Percentiles rank a stretch among this genome's conserved stretches.
Evolutionary conservation across 23 red algal species (phyloP).

Genomic region (Chondrus crispus): DNA sequence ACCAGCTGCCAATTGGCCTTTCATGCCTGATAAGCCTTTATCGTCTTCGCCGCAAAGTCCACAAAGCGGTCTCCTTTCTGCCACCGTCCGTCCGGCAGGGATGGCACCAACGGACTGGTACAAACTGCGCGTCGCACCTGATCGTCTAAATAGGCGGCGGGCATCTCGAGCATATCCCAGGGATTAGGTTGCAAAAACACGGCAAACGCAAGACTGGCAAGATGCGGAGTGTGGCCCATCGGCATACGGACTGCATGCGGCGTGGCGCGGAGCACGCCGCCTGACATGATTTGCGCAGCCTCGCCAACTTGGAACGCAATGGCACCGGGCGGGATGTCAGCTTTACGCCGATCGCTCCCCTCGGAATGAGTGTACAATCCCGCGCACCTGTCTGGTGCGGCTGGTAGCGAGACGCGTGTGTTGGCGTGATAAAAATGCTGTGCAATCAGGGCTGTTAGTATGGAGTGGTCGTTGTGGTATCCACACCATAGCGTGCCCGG

Average conservation of each 20-base stretch:
- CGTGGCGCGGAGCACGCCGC: constrained; percentile 55
- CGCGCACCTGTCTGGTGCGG: not conserved
- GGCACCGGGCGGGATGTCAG: constrained; percentile 11
- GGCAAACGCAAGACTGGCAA: constrained; percentile 37
- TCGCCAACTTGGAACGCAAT: constrained; percentile 71
- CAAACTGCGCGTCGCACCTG: not conserved
- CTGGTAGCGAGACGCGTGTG: not conserved
- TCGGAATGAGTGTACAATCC: constrained; percentile 14
- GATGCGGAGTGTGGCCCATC: not conserved
- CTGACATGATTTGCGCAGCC: constrained; percentile 36
- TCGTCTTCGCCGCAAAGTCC: constrained; percentile 23
- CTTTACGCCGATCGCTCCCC: not conserved
- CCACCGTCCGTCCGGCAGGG: constrained; percentile 32
- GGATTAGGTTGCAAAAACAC: constrained; percentile 57
- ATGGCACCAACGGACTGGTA: constrained; percentile 6
- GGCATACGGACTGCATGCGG: constrained; percentile 50
- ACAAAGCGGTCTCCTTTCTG: constrained; percentile 11
- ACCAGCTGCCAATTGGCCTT: no score
- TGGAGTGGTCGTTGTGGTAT: constrained; percentile 68
- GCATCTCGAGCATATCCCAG: not conserved
- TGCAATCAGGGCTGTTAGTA: constrained; percentile 28
- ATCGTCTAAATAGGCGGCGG: not conserved
- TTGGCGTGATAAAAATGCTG: not conserved
- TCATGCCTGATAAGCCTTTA: constrained; percentile 8
- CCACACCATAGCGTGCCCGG: constrained; percentile 28